Evolutionary conservation across 2,329 filamentous ascomycete species (phyloP), one percentile per base, ranked within the genome.

Genomic region (Arthrobotrys sinensis): DNA sequence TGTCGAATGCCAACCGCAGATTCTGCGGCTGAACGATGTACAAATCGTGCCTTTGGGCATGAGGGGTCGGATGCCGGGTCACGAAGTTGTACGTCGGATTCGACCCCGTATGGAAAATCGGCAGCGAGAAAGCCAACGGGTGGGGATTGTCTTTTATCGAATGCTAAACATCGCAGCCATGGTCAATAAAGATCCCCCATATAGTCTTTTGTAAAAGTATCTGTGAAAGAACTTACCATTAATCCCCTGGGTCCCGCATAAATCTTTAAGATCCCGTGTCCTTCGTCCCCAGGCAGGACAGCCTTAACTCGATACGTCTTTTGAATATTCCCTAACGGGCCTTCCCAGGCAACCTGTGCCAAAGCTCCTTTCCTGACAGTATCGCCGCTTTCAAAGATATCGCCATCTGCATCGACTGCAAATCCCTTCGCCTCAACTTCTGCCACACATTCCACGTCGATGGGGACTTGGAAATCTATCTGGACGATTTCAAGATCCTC

Each of bases 11-110:
- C 32, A 99, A 87, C 28, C 91, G 90, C 80, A 91, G 89, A 84
- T 96, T 99, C 84, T 99, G 96, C 0, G 96, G 96, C 83, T 98
- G 96, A 52, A 94, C 93, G 80, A 99, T 93, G 84, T 99, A 99
- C 75, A 99, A 91, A 83, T 99, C 96, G 84, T 99, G 94, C 48
- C 95, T 90, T 83, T 97, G 94, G n/a, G 96, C 96, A 84, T 99
- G 96, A 7, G 96, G 96, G 1, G 96, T 99, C 6, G 96, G 96
- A 83, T 99, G 96, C 3, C 96, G 90, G 45, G 91, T 92, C 53
- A 97, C 88, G 84, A 98, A 99, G 76, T 97, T 93, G 84, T 97
- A 99, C 0, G 93, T 90, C 2, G 96, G 96, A 83, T 99, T 99
- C 81, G 95, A 92, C 76, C 96, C 96, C 0, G 90, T 91, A 84